A percentile compares a stretch with the other conserved stretches of the same genome.
phyloP scores from a whole-genome alignment of 1,284 basidiomycete genomes.

The Fereydounia khargensis region DNA sequence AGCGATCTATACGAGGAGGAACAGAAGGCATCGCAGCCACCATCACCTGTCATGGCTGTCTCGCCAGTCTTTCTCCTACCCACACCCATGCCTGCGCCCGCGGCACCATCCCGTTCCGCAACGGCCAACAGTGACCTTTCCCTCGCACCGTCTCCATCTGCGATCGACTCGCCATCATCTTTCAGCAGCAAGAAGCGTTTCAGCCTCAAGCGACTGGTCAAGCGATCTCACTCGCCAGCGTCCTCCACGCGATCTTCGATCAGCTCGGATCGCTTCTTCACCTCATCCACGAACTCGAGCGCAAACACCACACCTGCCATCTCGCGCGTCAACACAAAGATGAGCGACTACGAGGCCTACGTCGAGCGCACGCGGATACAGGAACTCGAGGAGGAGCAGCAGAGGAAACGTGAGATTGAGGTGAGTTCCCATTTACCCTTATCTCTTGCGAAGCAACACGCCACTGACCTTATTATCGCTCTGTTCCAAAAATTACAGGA shows the following conservation, averaged over 20 bases:
- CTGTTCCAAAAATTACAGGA: too few species aligned
- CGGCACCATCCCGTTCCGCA: too few species aligned
- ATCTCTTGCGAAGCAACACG: too few species aligned
- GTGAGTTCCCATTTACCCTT: too few species aligned
- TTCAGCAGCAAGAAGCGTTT: too few species aligned
- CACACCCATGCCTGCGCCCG: too few species aligned
- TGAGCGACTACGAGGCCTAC: constrained; percentile 20
- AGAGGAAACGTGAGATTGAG: constrained; percentile 12
- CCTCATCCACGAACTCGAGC: constrained; percentile 13
- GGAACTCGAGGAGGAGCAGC: constrained; percentile 13
- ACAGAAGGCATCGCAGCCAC: constrained; percentile 20
- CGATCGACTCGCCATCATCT: too few species aligned
- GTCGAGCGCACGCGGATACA: constrained; percentile 7
- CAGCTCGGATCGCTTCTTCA: constrained; percentile 16
- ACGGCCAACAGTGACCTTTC: too few species aligned
- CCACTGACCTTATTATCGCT: too few species aligned
- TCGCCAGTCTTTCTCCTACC: constrained; percentile 23
- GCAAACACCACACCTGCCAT: constrained; percentile 26
- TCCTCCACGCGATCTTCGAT: constrained; percentile 20
- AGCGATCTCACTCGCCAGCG: constrained; percentile 19
- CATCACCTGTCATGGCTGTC: constrained; percentile 19
- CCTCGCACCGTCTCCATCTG: too few species aligned
- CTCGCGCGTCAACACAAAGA: constrained; percentile 19
- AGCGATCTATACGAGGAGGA: constrained; percentile 33
- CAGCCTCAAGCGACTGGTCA: too few species aligned